Evolutionary conservation across 441 rosid genomes (phyloP), one percentile per base, ranked within the genome.

Genomic region (Metrosideros polymorpha): DNA sequence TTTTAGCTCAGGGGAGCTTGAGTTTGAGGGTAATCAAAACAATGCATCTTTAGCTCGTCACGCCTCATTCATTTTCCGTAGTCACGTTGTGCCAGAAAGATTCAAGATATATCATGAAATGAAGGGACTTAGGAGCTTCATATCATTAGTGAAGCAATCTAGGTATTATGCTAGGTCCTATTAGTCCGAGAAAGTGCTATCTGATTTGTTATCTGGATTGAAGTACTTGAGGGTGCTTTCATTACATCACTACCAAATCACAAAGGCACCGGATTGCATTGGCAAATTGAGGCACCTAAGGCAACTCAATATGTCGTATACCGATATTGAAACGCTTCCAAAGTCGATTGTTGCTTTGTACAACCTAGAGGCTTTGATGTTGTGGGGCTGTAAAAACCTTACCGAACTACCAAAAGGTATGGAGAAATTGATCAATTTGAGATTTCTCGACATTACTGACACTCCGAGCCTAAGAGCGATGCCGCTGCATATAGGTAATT

Each of bases 191-290:
- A 19, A 9, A 19, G 15, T 66, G 47, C 8, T 66, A 35, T 19
- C 14, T 35, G 47, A 66, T 27, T 66, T 66, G 77, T 66, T 66
- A 1, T 35, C 8, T 0, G 1, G 0, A 35, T 3, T 19, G 4
- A 66, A 19, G 15, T 35, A 35, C 4, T 19, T 66, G 3, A 35
- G 77, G n/a, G 77, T 35, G 2, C 27, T 66, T 9, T 66, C 77
- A 18, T 66, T 66, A 0, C 0, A 17, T 10, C 0, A 0, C 0
- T 71, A 10, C 6, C 0, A 0, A 0, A 71, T 39, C 0, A 19
- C 0, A 4, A 8, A 66, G 77, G 15, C 35, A 35, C 47, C 79
- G 0, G n/a, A 71, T 5, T 1, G 79, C 47, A 0, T 71, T 1
- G 79, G 47, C n/a, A 71, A 9, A 19, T 0, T 71, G 9, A 71